Percentiles rank a stretch among this genome's conserved stretches.
Conservation (phyloP, 192 early-diverging fungal species). For the Glomus cerebriforme region DNA sequence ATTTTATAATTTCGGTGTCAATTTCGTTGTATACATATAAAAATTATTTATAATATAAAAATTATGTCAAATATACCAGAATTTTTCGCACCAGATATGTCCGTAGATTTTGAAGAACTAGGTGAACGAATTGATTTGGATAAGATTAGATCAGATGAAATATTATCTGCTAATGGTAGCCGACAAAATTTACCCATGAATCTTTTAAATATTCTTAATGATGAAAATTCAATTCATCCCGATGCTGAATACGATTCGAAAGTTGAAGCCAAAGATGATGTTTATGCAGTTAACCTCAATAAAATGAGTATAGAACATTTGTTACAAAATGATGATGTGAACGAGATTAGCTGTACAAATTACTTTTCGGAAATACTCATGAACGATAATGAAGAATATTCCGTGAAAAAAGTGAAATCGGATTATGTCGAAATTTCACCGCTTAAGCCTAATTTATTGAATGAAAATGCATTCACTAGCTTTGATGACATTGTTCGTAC, state of each 20-base stretch:
- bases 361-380: background rate
- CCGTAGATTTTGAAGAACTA: background rate
- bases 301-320: background rate
- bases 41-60: too few relatives aligned
- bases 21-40: too few relatives aligned
- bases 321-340: background rate
- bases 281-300: background rate
- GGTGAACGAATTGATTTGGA: background rate
- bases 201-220: background rate
- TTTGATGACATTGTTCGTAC: too few relatives aligned
- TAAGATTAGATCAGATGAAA: background rate
- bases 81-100: background rate
- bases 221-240: background rate
- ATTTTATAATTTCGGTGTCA: too few relatives aligned
- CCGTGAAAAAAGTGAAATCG: background rate
- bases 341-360: background rate
- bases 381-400: background rate
- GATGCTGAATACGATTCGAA: background rate
- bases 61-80: too few relatives aligned
- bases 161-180: background rate
- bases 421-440: background rate
- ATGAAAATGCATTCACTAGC: too few relatives aligned
- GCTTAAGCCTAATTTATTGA: too few relatives aligned
- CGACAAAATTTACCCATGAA: background rate
- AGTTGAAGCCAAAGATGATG: background rate